Evolutionary conservation across 1,284 basidiomycete genomes (phyloP), one percentile per base, ranked within the genome.

Genomic region (Jaminaea rosea): DNA sequence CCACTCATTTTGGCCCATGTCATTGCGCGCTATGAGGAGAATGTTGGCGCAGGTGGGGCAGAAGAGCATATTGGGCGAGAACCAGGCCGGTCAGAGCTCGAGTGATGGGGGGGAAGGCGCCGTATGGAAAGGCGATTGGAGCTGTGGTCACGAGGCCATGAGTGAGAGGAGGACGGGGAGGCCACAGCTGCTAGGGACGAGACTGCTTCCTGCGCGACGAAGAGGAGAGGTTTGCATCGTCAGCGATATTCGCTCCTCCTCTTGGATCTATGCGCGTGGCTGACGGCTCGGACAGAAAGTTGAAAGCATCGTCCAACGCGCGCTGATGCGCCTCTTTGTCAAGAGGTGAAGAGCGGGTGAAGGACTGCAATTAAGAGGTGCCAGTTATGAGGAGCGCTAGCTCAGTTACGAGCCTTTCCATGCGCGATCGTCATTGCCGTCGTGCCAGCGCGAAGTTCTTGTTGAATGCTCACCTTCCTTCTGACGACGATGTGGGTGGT

Each of bases 41-140:
- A 90, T 80, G 75, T 97, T 97, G 44, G 88, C 84, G 73, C 93
- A 98, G 50, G 86, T 90, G 31, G 92, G 92, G 72, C 93, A 97
- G 79, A 94, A 94, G 26, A 93, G 80, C 89, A 91, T 89, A 1
- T 26, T 63, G 21, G 17, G 19, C 23, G 4, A n/a, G n/a, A n/a
- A n/a, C n/a, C n/a, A n/a, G n/a, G n/a, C n/a, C n/a, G n/a, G n/a
- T n/a, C n/a, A n/a, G n/a, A n/a, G n/a, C n/a, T n/a, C n/a, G n/a
- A n/a, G n/a, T n/a, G n/a, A n/a, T n/a, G n/a, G n/a, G n/a, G n/a
- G n/a, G n/a, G n/a, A n/a, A n/a, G n/a, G n/a, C n/a, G n/a, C n/a
- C n/a, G n/a, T n/a, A n/a, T n/a, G n/a, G n/a, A n/a, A n/a, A n/a
- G n/a, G n/a, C n/a, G n/a, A n/a, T n/a, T n/a, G n/a, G n/a, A n/a